Evolutionary conservation across 106 monocot genomes (phyloP), one percentile per base, ranked within the genome.

Genomic region (Dendrobium officinale): DNA sequence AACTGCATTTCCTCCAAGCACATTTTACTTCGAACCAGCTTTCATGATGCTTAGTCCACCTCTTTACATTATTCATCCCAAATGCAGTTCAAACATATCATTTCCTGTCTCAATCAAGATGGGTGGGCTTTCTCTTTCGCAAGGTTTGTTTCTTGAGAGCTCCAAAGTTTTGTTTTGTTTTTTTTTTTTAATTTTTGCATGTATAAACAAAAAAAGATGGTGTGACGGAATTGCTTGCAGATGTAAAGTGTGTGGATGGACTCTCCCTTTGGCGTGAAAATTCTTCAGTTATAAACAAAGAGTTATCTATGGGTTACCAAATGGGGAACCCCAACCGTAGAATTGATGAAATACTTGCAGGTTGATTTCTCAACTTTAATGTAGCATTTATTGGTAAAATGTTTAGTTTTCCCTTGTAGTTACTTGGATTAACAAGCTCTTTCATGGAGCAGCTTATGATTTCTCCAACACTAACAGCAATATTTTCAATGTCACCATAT

Each of bases 291-390:
- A 67, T 93, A 79, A 93, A 93, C 87, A 80, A 83, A 64, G 93
- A 87, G 80, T 41, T 88, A 20, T 91, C 72, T 70, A 83, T 81
- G 55, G 88, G 91, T 20, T 87, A 85, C 51, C 31, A 77, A 51
- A 37, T 78, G 78, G 83, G 83, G n/a, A 93, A 90, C 58, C 18
- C 41, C 24, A 42, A 85, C 11, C 78, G 68, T 31, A 81, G 72
- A 16, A 76, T 75, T 51, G 90, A 93, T 79, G 93, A 88, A 70
- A 76, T 87, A n/a, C 40, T 86, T 55, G 45, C 84, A 85, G 93
- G 93, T 93, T 41, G 77, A 3, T n/a, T 59, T 80, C 37, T 70
- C 70, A 70, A 4, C 37, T 70, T 70, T 68, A 17, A 70, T 37
- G 33, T 33, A 13, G 15, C 0, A 2, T 16, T 33, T 37, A 37